Base-by-base conservation (phyloP, 192 early-diverging fungal genomes). In the Gonapodya prolifera region DNA sequence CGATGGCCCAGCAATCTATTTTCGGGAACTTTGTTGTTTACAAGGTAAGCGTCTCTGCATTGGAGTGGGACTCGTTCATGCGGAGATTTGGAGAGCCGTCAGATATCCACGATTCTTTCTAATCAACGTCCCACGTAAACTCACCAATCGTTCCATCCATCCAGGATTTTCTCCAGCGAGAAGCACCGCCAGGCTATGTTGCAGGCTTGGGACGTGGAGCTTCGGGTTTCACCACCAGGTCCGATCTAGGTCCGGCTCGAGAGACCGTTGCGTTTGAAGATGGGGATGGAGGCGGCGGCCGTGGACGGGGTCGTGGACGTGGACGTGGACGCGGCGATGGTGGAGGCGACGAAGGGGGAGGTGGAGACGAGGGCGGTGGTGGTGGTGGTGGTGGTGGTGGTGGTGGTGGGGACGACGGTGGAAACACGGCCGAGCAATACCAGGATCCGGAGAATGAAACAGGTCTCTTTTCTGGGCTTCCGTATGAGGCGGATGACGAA, bases 151-250 rank as follows among this genome's bases (percentile, higher is more conserved):
- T n/a, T n/a, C n/a, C n/a, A n/a, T n/a, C n/a, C n/a, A n/a, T 76
- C 35, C 33, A 76, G 69, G 96, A 99, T 81, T 99, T 97, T 84
- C 79, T 99, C 80, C 90, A 89, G 71, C 96, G 94, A 81, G 90
- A 94, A 71, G 91, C 97, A 1, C 97, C 97, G 0, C 93, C 96
- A 30, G 94, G 94, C 79, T 99, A 99, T 79, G 94, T 99, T 78
- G 97, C 97, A 30, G 97, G 97, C 79, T 84, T 99, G 2, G 97
- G 97, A 17, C 90, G 97, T 82, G 97, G 95, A 79, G 97, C 97
- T 0, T 94, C 94, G 2, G 97, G 97, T 2, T 99, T 99, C 79
- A 99, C 97, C 16, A 99, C 97, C 30, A 91, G 96, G 31, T 95
- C 95, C 2, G 97, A 99, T 86, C 95, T 99, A 77, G 97, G 97